Evolutionary conservation across 306 rosid genomes (phyloP), one percentile per base, ranked within the genome.

Genomic region (Fagus crenata): DNA sequence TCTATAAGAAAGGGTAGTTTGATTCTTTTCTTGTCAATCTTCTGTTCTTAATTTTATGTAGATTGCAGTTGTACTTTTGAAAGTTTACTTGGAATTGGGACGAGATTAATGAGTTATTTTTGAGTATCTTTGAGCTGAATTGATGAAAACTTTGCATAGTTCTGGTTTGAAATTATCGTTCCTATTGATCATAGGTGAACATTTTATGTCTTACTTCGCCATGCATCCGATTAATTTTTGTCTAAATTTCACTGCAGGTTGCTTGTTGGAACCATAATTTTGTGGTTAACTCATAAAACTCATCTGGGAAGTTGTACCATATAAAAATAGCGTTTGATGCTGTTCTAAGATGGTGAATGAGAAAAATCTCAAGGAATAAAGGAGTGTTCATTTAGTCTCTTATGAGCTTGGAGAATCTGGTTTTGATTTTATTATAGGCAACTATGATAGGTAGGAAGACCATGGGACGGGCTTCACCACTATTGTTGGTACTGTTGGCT

Each of bases 401-500:
- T 75, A 65, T 79, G 71, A 60, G 63, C 43, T 73, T 64, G 75
- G 84, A 71, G 71, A 84, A 74, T 75, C 56, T 43, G 73, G 80
- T 68, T 82, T 73, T 77, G 81, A 75, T 83, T 78, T 67, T 72
- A 32, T 84, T 87, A 56, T 72, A 77, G 75, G 78, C 76, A 37
- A 73, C 73, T 49, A 60, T 59, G 85, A 79, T 70, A 15, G 84
- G 77, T 69, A 89, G 92, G 92, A 92, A 82, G 87, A 81, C 79
- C 75, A 84, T 81, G 91, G 93, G 85, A 76, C 89, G 76, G 69
- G 85, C 82, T 82, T 92, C 97, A 11, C 89, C 96, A 5, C 56
- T 95, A 64, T 86, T 89, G 73, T 43, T 91, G 78, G 75, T 86
- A 75, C 86, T 91, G 74, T 82, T 92, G 89, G 87, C 91, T 81